These are phyloP conservation scores for Phtheirospermum japonicum DNA, from an alignment of 257 asterid species.

Conservation along the genomic window DNA sequence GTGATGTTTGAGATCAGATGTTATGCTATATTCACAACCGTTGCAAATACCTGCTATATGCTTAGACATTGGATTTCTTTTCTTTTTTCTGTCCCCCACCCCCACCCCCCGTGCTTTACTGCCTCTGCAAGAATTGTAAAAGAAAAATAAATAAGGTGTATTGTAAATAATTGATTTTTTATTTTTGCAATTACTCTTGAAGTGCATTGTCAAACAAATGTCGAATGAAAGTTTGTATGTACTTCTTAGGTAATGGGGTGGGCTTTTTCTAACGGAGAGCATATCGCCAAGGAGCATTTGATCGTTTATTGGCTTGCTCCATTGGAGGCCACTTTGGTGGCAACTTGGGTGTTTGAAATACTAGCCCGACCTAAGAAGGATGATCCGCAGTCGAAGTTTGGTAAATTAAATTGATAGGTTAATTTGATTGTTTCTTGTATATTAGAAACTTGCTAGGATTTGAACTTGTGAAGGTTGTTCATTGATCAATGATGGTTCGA, in stretches of 20 bases:
- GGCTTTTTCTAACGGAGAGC: constrained; percentile 85
- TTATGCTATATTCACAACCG: constrained; percentile 3
- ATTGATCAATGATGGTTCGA: neutral
- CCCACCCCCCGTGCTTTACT: too few species aligned
- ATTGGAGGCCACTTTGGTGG: constrained; percentile 67
- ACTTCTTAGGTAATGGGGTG: constrained; percentile 83
- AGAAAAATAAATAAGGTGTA: too few species aligned
- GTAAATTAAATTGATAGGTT: constrained; percentile 37
- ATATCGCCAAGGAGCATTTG: constrained; percentile 70
- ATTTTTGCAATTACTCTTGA: too few species aligned
- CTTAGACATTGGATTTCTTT: neutral
- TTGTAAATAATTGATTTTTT: too few species aligned
- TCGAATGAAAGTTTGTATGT: too few species aligned
- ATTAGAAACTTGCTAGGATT: neutral
- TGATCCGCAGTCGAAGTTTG: constrained; percentile 27
- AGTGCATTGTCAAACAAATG: too few species aligned
- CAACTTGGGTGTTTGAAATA: constrained; percentile 60
- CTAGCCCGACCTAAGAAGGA: constrained; percentile 36
- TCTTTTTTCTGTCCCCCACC: too few species aligned
- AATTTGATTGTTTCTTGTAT: neutral
- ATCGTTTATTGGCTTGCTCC: constrained; percentile 94
- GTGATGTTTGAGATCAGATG: neutral
- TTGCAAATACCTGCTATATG: neutral
- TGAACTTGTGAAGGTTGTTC: neutral
- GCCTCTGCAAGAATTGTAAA: too few species aligned